Conservation (phyloP, 2,329 filamentous ascomycete species). For the Aspergillus sp. region DNA sequence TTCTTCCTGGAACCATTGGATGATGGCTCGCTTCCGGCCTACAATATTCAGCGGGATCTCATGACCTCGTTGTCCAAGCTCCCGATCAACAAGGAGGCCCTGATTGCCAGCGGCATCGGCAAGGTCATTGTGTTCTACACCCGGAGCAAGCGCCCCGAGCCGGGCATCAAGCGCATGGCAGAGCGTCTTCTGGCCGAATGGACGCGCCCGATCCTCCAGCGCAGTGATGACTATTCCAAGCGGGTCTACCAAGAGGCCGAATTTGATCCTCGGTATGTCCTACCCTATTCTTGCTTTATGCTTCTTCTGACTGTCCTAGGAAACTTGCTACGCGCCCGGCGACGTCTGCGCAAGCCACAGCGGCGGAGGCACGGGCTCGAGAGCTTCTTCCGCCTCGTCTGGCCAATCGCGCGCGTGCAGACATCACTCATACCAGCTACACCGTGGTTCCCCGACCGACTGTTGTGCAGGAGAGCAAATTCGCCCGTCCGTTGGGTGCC, state of each 20-base stretch:
- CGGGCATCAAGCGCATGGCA: conserved; percentile 86
- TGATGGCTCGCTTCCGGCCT: conserved; percentile 89
- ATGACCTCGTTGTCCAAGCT: conserved; percentile 76
- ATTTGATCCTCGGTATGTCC: conserved; percentile 55
- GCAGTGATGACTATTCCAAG: conserved; percentile 93
- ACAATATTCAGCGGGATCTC: conserved; percentile 94
- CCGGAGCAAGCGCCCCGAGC: conserved; percentile 85
- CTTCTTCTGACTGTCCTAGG: conserved; percentile 19
- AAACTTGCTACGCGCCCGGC: conserved; percentile 33
- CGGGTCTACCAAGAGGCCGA: conserved; percentile 58
- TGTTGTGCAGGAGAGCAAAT: conserved; percentile 43
- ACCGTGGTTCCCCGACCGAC: conserved; percentile 62
- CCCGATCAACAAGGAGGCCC: conserved; percentile 84
- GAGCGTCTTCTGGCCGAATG: conserved; percentile 92
- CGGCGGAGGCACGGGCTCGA: conserved; percentile 51
- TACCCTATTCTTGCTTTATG: not conserved
- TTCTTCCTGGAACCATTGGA: conserved; percentile 96
- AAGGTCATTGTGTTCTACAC: conserved; percentile 98
- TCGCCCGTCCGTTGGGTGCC: conserved; percentile 44
- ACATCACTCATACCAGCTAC: conserved; percentile 59
- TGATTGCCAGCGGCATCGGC: conserved; percentile 88
- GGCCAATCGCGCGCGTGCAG: conserved; percentile 58
- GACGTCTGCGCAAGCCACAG: conserved; percentile 36
- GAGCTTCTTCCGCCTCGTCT: conserved; percentile 52
- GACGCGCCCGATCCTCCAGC: conserved; percentile 90